Conservation (phyloP, 306 rosid species). For the Prinsepia uniflora region DNA sequence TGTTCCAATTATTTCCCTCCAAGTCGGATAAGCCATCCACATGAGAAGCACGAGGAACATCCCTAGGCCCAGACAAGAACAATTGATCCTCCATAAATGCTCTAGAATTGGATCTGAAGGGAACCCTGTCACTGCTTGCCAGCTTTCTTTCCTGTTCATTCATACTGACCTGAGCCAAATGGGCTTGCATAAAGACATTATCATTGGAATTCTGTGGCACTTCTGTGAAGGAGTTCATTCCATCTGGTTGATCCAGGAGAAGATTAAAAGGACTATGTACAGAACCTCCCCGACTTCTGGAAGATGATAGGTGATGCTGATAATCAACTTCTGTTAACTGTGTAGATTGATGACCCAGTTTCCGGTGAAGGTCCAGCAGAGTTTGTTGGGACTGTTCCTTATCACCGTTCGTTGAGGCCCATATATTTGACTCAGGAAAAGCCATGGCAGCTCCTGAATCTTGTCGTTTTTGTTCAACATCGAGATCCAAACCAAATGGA, state of each 20-base stretch:
- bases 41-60: slow-evolving; percentile 35
- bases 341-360: slow-evolving; percentile 37
- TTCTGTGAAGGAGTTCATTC: slow-evolving; percentile 33
- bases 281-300: slow-evolving; percentile 39
- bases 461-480: slow-evolving; percentile 43
- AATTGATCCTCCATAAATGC: slow-evolving; percentile 40
- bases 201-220: slow-evolving; percentile 38
- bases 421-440: slow-evolving; percentile 35
- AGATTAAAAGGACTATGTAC: slow-evolving; percentile 44
- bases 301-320: slow-evolving; percentile 47
- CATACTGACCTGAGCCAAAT: slow-evolving; percentile 30
- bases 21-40: slow-evolving; percentile 47
- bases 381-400: slow-evolving; percentile 41
- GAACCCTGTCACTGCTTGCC: slow-evolving; percentile 37
- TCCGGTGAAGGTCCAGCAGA: slow-evolving; percentile 47
- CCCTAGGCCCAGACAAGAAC: slow-evolving; percentile 36
- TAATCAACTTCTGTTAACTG: slow-evolving; percentile 42
- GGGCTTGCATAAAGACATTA: slow-evolving; percentile 45
- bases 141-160: slow-evolving; percentile 43
- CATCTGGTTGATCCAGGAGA: slow-evolving; percentile 46
- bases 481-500: slow-evolving; percentile 35
- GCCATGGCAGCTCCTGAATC: slow-evolving; percentile 33
- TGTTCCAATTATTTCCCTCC: slow-evolving; percentile 41
- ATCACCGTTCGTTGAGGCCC: slow-evolving; percentile 40
- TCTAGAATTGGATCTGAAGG: slow-evolving; percentile 46